These are phyloP conservation scores for Mucor circinelloides DNA, from an alignment of 371 early-diverging fungal species.

Conservation along the genomic window DNA sequence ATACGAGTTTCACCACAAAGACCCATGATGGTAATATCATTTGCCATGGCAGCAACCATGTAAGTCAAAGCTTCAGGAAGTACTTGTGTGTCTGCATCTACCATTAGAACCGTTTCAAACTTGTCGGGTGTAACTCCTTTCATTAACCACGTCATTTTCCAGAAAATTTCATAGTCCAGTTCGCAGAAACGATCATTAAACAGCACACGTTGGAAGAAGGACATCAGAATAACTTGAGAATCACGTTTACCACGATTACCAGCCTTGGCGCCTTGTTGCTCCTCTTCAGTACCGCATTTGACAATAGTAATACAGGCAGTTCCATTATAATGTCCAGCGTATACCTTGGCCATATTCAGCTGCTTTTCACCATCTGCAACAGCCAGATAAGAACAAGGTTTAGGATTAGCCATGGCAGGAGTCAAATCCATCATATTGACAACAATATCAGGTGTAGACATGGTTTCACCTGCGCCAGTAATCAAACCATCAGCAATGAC, in stretches of 20 bases:
- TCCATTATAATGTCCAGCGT: constrained; percentile 90
- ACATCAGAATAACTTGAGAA: constrained; percentile 97
- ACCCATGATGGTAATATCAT: constrained; percentile 83
- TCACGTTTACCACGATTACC: constrained; percentile 99
- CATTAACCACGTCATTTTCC: constrained; percentile 82
- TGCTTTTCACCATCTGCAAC: constrained; percentile 91
- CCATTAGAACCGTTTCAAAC: constrained; percentile 94
- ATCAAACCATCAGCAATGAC: constrained; percentile 54
- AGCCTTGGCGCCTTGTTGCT: constrained; percentile 61
- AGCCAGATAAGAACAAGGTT: constrained; percentile 81
- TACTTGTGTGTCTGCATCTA: constrained; percentile 96
- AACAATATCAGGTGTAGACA: constrained; percentile 71
- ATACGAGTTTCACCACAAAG: constrained; percentile 89
- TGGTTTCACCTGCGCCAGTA: constrained; percentile 36
- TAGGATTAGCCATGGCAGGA: constrained; percentile 56
- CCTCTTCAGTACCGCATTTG: constrained; percentile 35
- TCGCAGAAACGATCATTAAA: constrained; percentile 95
- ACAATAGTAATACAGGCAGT: constrained; percentile 85
- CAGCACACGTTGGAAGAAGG: constrained; percentile 90
- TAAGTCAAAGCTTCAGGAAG: constrained; percentile 75
- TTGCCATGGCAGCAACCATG: constrained; percentile 83
- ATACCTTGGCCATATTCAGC: constrained; percentile 92
- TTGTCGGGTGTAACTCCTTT: constrained; percentile 86
- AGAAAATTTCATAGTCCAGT: constrained; percentile 94
- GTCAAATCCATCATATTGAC: constrained; percentile 62